Conservation (phyloP, 768 basidiomycete species). For the Cystobasidium onofrii region DNA sequence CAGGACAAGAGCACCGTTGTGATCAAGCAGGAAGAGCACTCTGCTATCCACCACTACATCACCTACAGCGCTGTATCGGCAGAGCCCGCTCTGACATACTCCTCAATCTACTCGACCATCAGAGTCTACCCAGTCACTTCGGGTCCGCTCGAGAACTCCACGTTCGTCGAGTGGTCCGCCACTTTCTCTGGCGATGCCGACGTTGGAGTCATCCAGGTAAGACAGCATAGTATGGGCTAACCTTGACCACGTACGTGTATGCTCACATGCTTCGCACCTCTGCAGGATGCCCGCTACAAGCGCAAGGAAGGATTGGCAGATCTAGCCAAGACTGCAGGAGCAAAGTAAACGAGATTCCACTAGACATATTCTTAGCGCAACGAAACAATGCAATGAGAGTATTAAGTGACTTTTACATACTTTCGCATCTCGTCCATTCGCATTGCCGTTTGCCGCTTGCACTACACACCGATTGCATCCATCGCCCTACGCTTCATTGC, state of each 20-base stretch:
- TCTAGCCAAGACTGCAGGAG: conserved; percentile 41
- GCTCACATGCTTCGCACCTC: conserved; percentile 27
- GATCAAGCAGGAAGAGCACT: conserved; percentile 44
- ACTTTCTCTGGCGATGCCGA: conserved; percentile 42
- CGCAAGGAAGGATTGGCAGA: conserved; percentile 43
- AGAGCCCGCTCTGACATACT: conserved; percentile 42
- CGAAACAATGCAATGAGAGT: too few species aligned
- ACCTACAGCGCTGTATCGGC: conserved; percentile 42
- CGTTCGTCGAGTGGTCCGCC: conserved; percentile 42
- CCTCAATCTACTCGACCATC: conserved; percentile 44
- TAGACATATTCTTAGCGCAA: too few species aligned
- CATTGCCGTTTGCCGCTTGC: too few species aligned
- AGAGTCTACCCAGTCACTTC: conserved; percentile 42
- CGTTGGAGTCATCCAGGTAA: conserved; percentile 26
- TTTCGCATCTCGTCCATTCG: too few species aligned
- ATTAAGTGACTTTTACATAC: too few species aligned
- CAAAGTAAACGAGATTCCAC: background rate
- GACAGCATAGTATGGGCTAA: background rate
- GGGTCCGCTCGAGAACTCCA: conserved; percentile 37
- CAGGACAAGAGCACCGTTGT: conserved; percentile 41
- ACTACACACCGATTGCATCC: too few species aligned
- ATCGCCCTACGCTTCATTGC: too few species aligned
- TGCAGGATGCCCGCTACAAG: conserved; percentile 44
- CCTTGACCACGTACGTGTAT: background rate
- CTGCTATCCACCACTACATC: conserved; percentile 41